These are phyloP conservation scores for Rhizopogon vesiculosus DNA, from an alignment of 768 basidiomycete species.

Conservation along the genomic window DNA sequence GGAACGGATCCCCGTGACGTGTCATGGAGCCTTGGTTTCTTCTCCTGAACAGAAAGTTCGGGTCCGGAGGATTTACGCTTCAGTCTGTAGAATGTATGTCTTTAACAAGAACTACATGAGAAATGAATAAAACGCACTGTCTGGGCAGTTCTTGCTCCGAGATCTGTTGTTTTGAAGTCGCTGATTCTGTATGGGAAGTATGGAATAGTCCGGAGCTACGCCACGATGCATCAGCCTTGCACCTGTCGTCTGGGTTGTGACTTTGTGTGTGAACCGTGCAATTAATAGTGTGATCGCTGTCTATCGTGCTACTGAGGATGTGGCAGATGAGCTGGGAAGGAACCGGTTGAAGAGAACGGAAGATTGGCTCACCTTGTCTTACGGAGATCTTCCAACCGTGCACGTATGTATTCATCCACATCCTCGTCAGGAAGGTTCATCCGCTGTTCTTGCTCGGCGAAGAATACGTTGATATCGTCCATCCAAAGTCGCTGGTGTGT, in stretches of 20 bases:
- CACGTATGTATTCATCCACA: constrained; percentile 40
- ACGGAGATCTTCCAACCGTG: constrained; percentile 16
- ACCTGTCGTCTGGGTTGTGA: not conserved
- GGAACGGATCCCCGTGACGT: not conserved
- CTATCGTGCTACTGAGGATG: not conserved
- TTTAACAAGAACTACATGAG: not conserved
- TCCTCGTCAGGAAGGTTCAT: constrained; percentile 54
- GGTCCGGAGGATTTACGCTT: constrained; percentile 1
- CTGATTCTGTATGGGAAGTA: not conserved
- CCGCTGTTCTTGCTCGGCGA: constrained; percentile 47
- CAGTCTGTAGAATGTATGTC: constrained; percentile 2
- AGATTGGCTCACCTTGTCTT: constrained; percentile 12
- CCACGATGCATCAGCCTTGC: not conserved
- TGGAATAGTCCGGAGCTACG: not conserved
- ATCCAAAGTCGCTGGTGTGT: constrained; percentile 1
- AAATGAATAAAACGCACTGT: constrained; percentile 8
- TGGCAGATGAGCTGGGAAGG: not conserved
- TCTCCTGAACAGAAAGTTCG: not conserved
- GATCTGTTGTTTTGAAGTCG: not conserved
- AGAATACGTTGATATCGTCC: constrained; percentile 43
- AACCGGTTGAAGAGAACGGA: not conserved
- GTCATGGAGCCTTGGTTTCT: not conserved
- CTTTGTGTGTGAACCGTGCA: not conserved
- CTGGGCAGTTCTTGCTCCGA: not conserved
- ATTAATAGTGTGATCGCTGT: constrained; percentile 1